Base-by-base conservation (phyloP, 164 flowering plant genomes). In the Umbellularia californica region DNA sequence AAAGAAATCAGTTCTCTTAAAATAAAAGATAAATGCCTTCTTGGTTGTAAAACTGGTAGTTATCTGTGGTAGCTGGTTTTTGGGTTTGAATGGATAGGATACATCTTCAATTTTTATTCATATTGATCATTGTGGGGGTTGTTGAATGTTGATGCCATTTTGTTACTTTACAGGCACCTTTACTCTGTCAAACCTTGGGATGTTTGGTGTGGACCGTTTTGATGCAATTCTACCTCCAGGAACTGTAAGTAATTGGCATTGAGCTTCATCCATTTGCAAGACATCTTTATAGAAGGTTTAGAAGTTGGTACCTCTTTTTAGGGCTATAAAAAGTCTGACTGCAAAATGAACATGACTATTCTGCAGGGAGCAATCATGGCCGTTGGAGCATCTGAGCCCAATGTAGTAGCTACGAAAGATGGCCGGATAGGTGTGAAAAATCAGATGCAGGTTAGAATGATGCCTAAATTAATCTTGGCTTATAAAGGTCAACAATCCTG, bases 181-280 rank as follows among this genome's bases (percentile, higher is more conserved):
- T 78, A 94, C 97, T 58, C 90, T 96, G 30, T 94, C 97, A 71
- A 91, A 96, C 85, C 95, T 96, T 70, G 99, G 99, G 58, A 94
- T 94, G 99, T 94, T 92, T 81, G 99, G 98, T 30, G 98, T 92
- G 52, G 99, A 96, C 75, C 93, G 98, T 10, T 96, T 96, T 80
- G 99, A 96, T 89, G 98, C 98, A 72, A 94, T 96, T 84, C 83
- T 96, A 60, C 99, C 99, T 22, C 97, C 97, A 75, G 97, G 97
- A 86, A 94, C 97, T 78, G 99, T 96, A 79, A 87, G 95, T 80
- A 19, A 25, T 67, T 23, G 65, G 65, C 35, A 50, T 23, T 35
- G 23, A 28, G 47, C 24, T 35, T 47, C 70, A 67, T 72, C n/a
- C 62, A 14, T 64, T 47, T 65, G 63, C 35, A 58, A 55, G 23